Evolutionary conservation across 2,329 filamentous ascomycete species (phyloP).

Genomic region (Talaromyces amestolkiae): DNA sequence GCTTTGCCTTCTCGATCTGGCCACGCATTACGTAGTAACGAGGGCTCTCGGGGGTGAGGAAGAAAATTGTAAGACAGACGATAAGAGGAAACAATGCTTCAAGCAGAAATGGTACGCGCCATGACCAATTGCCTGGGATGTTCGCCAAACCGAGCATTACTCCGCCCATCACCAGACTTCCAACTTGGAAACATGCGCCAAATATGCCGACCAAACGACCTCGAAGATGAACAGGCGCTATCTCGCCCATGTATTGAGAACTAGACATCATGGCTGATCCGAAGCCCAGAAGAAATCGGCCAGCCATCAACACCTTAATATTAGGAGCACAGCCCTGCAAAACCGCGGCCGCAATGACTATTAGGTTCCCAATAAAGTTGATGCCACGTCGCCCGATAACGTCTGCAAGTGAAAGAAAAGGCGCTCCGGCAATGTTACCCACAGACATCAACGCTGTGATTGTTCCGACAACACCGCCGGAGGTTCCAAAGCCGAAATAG

Average conservation of each 20-base stretch:
- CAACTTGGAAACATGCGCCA: slow-evolving; percentile 49
- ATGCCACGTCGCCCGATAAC: slow-evolving; percentile 52
- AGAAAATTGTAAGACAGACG: slow-evolving; percentile 46
- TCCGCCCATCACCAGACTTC: slow-evolving; percentile 44
- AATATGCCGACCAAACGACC: slow-evolving; percentile 50
- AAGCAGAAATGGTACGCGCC: slow-evolving; percentile 45
- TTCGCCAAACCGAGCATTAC: slow-evolving; percentile 45
- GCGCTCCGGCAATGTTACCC: slow-evolving; percentile 49
- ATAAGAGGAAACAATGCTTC: slow-evolving; percentile 50
- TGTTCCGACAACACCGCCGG: slow-evolving; percentile 42
- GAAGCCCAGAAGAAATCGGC: slow-evolving; percentile 40
- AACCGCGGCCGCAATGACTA: slow-evolving; percentile 47
- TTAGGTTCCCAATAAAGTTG: slow-evolving; percentile 47
- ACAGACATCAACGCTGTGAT: slow-evolving; percentile 52
- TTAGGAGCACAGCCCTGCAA: slow-evolving; percentile 35
- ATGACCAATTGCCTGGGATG: slow-evolving; percentile 39
- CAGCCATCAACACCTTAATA: slow-evolving; percentile 38
- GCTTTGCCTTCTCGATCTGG: slow-evolving; percentile 33
- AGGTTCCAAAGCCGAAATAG: slow-evolving; percentile 45
- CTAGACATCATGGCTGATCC: slow-evolving; percentile 39
- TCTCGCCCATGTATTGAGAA: slow-evolving; percentile 42
- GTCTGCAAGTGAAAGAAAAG: slow-evolving; percentile 52
- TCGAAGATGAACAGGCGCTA: slow-evolving; percentile 35
- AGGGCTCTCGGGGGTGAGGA: slow-evolving; percentile 39
- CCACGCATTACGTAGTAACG: slow-evolving; percentile 38